Conservation (phyloP, 495 filamentous ascomycete species). For the Geoglossum glabrum region DNA sequence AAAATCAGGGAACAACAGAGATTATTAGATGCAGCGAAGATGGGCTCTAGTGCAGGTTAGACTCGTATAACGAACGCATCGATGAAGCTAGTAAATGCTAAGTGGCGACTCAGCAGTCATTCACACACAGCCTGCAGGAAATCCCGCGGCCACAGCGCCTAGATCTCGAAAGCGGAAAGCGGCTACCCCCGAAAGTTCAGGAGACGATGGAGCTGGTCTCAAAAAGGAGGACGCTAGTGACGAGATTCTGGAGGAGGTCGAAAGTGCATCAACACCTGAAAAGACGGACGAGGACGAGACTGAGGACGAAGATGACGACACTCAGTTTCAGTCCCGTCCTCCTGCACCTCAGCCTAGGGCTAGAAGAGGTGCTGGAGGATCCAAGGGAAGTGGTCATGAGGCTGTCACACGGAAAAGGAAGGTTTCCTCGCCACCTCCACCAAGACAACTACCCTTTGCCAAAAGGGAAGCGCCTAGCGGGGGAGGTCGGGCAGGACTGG, state of each 20-base stretch:
- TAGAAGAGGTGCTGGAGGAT: not conserved
- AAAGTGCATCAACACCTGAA: not conserved
- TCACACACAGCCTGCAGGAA: not conserved
- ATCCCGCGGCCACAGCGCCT: not conserved
- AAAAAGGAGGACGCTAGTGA: not conserved
- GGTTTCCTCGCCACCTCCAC: not conserved
- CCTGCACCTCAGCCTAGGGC: not conserved
- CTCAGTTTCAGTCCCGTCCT: not conserved
- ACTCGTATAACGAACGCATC: not conserved
- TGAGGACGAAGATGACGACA: not conserved
- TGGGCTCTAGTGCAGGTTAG: not conserved
- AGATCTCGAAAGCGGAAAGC: constrained; percentile 5
- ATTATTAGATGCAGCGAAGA: constrained; percentile 2
- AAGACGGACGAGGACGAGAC: constrained; percentile 1
- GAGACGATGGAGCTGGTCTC: not conserved
- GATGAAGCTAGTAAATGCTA: not conserved
- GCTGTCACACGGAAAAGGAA: not conserved
- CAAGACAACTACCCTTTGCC: constrained; percentile 1
- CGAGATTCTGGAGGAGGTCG: not conserved
- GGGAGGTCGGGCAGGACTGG: not conserved
- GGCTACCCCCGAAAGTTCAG: not conserved
- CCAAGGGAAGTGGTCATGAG: not conserved
- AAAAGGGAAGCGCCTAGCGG: not conserved
- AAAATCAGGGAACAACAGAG: constrained; percentile 10
- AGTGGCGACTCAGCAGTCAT: not conserved